Base-by-base conservation (phyloP, 495 filamentous ascomycete genomes). In the Neurospora pannonica region DNA sequence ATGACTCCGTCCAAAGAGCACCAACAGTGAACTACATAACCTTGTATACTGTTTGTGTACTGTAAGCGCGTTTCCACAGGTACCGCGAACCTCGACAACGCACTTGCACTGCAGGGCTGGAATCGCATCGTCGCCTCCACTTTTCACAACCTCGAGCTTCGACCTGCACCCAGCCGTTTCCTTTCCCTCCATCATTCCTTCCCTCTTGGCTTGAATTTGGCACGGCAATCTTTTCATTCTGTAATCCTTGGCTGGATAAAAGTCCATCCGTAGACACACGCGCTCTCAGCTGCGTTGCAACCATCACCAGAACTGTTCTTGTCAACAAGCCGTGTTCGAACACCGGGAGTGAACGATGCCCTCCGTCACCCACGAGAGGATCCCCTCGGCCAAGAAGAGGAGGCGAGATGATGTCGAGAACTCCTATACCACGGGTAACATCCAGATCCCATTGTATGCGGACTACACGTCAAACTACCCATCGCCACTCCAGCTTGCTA, bases 321-420 rank as follows among this genome's bases (percentile, higher is more conserved):
- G 21, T 60, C 24, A 60, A 24, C 28, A 34, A 67, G 54, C 54
- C 15, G 54, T 67, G 54, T 36, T 28, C 54, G 54, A 67, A 67
- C 6, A 19, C 54, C 28, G 28, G 15, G 28, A 67, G 24, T 31
- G 67, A 17, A 38, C 69, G 62, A 83, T 83, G 81, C 81, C 81
- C 40, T 82, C 81, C 21, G 77, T 82, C 36, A 71, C 80, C 40
- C 76, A 82, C 62, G 76, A 81, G 37, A 42, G 78, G 31, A 74
- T 78, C 67, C 75, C 77, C 37, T 72, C 75, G 69, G 74, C 75
- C 73, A 85, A 79, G 78, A 86, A 86, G 77, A 78, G 84, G 74
- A 82, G 81, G 73, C 83, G 82, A 73, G 83, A 85, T 38, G 83
- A 84, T 71, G 62, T 73, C 73, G 74, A 75, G 28, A 19, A 71